Base-by-base conservation (phyloP, 495 filamentous ascomycete species). In the Extremus antarcticus region DNA sequence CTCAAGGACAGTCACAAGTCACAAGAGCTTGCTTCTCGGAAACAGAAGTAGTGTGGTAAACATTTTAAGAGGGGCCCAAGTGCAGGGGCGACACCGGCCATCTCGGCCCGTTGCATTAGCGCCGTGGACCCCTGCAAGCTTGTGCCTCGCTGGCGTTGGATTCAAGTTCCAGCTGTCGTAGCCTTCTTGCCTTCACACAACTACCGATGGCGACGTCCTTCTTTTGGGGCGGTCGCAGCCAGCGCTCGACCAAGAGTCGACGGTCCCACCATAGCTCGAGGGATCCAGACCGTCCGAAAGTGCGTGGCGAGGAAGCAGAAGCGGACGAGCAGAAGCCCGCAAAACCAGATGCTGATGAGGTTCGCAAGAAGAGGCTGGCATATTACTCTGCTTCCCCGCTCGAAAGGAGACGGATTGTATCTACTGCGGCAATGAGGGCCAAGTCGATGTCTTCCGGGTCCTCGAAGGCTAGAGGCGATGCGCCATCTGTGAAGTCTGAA, bases 331-430 rank as follows among this genome's bases (percentile, higher is more conserved):
- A 40, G 2, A 51, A 45, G 4, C 43, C 49, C 13, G 45, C 35
- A 41, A 50, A 57, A 50, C 58, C 50, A 20, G 59, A 61, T 47
- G 25, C 51, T 2, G 55, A 50, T 15, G 54, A 61, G 25, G 13
- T 61, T 2, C 54, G 59, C 11, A 46, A 29, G 35, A 15, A 24
- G 2, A 38, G 32, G 19, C 10, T 49, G 25, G 52, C 41, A 35
- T 54, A 55, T 25, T 55, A 55, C 50, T 51, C 2, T 55, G 45
- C 40, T 11, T 11, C n/a, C 0, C 43, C 20, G 1, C 10, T 7
- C 55, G 22, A 25, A 43, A 10, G 21, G 16, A 21, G 9, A 23
- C 3, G 32, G 22, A 47, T 21, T n/a, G 38, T 10, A 10, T 47
- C n/a, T 21, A 38, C 20, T 10, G 15, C 46, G 17, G 24, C 4